Base-by-base conservation (phyloP, 192 early-diverging fungal genomes). In the Mortierella alpina region DNA sequence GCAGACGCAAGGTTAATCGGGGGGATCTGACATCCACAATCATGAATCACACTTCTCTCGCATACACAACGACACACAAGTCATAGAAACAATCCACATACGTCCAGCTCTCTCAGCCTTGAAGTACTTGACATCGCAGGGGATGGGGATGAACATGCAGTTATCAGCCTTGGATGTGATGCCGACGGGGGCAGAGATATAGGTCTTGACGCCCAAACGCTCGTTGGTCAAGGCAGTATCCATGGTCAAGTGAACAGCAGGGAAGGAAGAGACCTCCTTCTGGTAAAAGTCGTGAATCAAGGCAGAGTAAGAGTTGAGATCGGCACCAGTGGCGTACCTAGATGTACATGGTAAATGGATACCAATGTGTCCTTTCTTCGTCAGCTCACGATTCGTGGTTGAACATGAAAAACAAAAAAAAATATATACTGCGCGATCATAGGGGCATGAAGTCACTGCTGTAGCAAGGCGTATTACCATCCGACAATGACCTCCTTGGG, bases 401-500 rank as follows among this genome's bases (percentile, higher is more conserved):
- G 31, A 31, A 31, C 1, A 31, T 31, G 31, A 3, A 31, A 31
- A 31, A 31, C 1, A 31, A 3, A 31, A 31, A 31, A 31, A 31
- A 31, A 3, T 3, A 31, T 31, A 31, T n/a, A 31, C 31, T 31
- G 31, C 31, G 31, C 31, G 31, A 31, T 31, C 1, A 31, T 2
- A 31, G 31, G 31, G 31, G 31, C 31, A 31, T 31, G 31, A 31
- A 31, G 50, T 17, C 50, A 2, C 50, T 51, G 23, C n/a, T 17
- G n/a, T n/a, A 31, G 31, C 31, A 2, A 31, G 31, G 31, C 31
- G 31, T 3, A 31, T 79, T 62, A 79, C 97, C 97, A 99, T 53
- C 97, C 97, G 59, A 99, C 90, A 70, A 97, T 92, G 56, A 92
- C 88, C 80, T 99, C 97, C 70, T 93, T 92, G 17, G 93, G 84